Evolutionary conservation across 495 filamentous ascomycete species (phyloP).

Genomic region (Astrothelium subdiscretum): DNA sequence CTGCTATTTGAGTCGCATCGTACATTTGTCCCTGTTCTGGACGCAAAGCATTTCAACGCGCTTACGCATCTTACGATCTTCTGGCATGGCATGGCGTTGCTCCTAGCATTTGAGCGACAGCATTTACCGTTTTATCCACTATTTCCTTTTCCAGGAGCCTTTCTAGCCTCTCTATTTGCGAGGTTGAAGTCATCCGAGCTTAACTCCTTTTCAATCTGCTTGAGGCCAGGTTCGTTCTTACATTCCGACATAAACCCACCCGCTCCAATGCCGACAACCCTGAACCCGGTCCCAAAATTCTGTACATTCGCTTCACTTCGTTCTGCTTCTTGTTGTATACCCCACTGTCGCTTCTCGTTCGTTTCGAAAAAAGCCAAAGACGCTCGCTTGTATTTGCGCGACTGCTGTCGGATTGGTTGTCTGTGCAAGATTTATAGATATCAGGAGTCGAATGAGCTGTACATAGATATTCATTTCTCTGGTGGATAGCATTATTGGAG

Average conservation of each 20-base stretch:
- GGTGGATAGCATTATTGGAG: neutral
- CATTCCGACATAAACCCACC: neutral
- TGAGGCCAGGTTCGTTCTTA: neutral
- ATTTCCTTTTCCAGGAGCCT: neutral
- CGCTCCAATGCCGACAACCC: neutral
- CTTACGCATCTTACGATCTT: neutral
- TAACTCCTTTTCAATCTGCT: neutral
- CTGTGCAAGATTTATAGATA: neutral
- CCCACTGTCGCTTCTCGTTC: neutral
- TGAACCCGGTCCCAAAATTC: neutral
- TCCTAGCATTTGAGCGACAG: neutral
- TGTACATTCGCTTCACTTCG: neutral
- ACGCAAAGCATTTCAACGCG: neutral
- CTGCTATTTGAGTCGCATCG: neutral
- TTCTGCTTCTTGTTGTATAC: neutral
- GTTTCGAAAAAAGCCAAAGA: neutral
- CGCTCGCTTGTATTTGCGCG: neutral
- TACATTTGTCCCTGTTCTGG: neutral
- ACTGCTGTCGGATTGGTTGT: neutral
- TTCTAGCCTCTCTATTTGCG: neutral
- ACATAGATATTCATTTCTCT: neutral
- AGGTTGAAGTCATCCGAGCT: neutral
- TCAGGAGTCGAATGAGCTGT: neutral
- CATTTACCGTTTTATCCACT: neutral
- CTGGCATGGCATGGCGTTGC: slow-evolving; percentile 1